Percentiles rank a stretch among this genome's conserved stretches.
Evolutionary conservation across 495 filamentous ascomycete species (phyloP).

Genomic region (Penicillium coffeae): DNA sequence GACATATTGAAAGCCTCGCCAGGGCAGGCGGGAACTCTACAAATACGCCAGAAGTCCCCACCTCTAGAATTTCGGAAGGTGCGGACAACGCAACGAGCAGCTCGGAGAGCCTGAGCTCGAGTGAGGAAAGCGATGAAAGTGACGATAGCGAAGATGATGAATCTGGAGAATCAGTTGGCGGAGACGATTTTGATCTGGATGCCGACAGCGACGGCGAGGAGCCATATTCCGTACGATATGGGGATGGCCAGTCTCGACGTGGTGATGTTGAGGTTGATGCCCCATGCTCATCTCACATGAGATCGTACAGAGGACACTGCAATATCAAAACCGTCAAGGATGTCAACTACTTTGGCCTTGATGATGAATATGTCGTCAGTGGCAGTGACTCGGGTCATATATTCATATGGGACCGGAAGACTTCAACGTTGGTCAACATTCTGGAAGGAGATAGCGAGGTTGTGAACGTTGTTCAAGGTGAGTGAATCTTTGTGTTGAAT

Average conservation of each 20-base stretch:
- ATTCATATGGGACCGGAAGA: slow-evolving; percentile 70
- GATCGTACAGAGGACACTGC: slow-evolving; percentile 63
- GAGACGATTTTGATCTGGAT: slow-evolving; percentile 17
- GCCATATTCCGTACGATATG: slow-evolving; percentile 19
- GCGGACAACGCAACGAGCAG: too few species aligned
- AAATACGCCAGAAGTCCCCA: too few species aligned
- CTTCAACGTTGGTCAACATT: slow-evolving; percentile 61
- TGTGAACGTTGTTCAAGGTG: slow-evolving; percentile 69
- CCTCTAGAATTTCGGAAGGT: background rate
- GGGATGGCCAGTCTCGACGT: slow-evolving; percentile 29
- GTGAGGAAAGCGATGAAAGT: background rate
- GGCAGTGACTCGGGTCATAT: slow-evolving; percentile 67
- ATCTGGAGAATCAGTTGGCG: slow-evolving; percentile 29
- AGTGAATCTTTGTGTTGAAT: slow-evolving; percentile 1
- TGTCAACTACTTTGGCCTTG: slow-evolving; percentile 66
- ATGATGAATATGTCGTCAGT: slow-evolving; percentile 73
- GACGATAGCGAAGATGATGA: slow-evolving; percentile 22
- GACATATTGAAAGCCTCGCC: too few species aligned
- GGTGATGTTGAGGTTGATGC: slow-evolving; percentile 51
- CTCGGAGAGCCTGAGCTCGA: background rate
- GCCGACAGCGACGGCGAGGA: slow-evolving; percentile 12
- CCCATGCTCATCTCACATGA: slow-evolving; percentile 56
- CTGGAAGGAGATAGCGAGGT: slow-evolving; percentile 69
- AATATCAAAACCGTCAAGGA: slow-evolving; percentile 75
- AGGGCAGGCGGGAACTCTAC: too few species aligned